A percentile compares a stretch with the other conserved stretches of the same genome.
phyloP scores from a whole-genome alignment of 345 rosid species.

The Dovyalis caffra region DNA sequence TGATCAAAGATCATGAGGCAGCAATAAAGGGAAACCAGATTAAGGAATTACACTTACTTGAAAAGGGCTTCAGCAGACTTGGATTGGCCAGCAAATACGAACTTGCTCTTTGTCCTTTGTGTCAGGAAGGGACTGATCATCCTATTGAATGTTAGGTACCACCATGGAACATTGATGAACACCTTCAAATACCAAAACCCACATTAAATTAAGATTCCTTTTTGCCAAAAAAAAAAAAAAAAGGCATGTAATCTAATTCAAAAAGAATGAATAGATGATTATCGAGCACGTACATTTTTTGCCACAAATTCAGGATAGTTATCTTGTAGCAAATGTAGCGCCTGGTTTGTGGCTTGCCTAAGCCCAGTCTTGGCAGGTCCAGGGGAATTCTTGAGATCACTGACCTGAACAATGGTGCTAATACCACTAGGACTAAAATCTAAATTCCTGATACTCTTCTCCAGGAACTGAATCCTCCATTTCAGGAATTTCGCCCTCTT shows the following conservation, averaged over 20 bases:
- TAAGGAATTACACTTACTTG: slow-evolving; percentile 33
- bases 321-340: slow-evolving; percentile 44
- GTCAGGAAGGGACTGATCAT: slow-evolving; percentile 55
- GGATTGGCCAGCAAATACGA: slow-evolving; percentile 43
- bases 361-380: slow-evolving; percentile 38
- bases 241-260: background rate
- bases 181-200: slow-evolving; percentile 30
- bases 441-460: slow-evolving; percentile 47
- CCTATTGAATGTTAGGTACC: slow-evolving; percentile 48
- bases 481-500: slow-evolving; percentile 43
- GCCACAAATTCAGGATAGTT: slow-evolving; percentile 58
- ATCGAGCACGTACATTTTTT: slow-evolving; percentile 33
- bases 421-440: slow-evolving; percentile 45
- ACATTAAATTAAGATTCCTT: background rate
- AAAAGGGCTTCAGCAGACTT: slow-evolving; percentile 48
- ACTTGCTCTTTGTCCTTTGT: slow-evolving; percentile 57
- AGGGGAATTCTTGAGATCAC: slow-evolving; percentile 52
- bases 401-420: slow-evolving; percentile 41
- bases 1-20: background rate
- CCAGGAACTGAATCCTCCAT: slow-evolving; percentile 51
- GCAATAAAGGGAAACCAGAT: background rate
- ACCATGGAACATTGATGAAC: slow-evolving; percentile 60
- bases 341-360: slow-evolving; percentile 40
- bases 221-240: background rate
- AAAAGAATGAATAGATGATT: background rate